phyloP scores from a whole-genome alignment of 768 basidiomycete genomes.

The Tephrocybe rancida region DNA sequence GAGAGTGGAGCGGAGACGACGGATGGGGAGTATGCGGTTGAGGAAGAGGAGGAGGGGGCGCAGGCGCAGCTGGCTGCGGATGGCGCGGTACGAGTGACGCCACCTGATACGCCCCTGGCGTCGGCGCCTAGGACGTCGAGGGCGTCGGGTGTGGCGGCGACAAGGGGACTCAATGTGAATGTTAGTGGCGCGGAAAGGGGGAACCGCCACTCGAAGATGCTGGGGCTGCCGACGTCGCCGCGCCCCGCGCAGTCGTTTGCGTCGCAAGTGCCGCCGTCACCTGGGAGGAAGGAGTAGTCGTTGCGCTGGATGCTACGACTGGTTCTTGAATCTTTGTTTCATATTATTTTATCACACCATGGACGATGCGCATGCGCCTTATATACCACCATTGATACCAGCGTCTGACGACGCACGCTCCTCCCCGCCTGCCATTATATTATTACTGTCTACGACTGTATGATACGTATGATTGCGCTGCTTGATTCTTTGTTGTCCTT shows the following conservation, averaged over 20 bases:
- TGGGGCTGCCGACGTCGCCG: slow-evolving; percentile 63
- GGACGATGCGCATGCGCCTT: slow-evolving; percentile 9
- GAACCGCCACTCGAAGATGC: slow-evolving; percentile 65
- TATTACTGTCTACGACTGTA: slow-evolving; percentile 3
- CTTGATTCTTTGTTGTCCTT: slow-evolving; percentile 16
- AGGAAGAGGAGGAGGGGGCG: slow-evolving; percentile 48
- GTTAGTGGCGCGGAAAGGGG: slow-evolving; percentile 52
- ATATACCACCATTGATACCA: slow-evolving; percentile 21
- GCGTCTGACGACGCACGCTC: slow-evolving; percentile 5
- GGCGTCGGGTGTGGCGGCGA: slow-evolving; percentile 65
- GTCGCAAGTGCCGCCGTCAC: slow-evolving; percentile 35
- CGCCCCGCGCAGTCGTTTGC: slow-evolving; percentile 35
- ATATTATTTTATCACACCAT: not conserved
- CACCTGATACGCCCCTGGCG: slow-evolving; percentile 43
- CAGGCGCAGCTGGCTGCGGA: slow-evolving; percentile 22
- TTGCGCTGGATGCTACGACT: not conserved
- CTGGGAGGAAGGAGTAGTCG: slow-evolving; percentile 17
- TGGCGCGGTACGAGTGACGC: slow-evolving; percentile 32
- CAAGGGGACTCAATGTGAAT: slow-evolving; percentile 70
- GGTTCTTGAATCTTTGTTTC: slow-evolving; percentile 10
- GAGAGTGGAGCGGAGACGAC: slow-evolving; percentile 78
- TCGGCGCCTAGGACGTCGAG: slow-evolving; percentile 45
- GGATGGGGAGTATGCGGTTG: slow-evolving; percentile 54
- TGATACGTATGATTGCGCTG: too few species aligned
- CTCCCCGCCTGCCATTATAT: too few species aligned